These are phyloP conservation scores for Phlebiopsis gigantea DNA, from an alignment of 768 basidiomycete species.

Conservation along the genomic window DNA sequence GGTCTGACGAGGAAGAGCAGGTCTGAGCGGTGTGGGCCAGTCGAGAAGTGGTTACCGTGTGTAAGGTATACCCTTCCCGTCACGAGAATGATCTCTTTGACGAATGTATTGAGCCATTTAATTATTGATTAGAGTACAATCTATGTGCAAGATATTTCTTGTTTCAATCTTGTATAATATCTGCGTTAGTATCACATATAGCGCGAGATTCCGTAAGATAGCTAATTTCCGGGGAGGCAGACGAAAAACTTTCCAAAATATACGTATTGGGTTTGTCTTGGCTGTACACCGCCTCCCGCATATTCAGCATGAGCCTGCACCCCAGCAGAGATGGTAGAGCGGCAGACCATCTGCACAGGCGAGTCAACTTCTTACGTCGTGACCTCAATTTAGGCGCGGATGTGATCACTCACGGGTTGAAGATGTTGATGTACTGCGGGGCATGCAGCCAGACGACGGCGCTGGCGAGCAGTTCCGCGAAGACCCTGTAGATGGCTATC, in stretches of 20 bases:
- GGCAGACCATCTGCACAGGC: slow-evolving; percentile 18
- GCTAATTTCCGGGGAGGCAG: neutral
- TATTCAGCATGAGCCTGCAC: slow-evolving; percentile 20
- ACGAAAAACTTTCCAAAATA: slow-evolving; percentile 7
- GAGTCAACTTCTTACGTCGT: neutral
- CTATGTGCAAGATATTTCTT: too few relatives aligned
- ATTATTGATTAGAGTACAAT: too few relatives aligned
- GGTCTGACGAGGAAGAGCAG: too few relatives aligned
- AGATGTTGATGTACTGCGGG: slow-evolving; percentile 18
- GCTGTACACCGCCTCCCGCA: slow-evolving; percentile 15
- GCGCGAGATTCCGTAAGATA: too few relatives aligned
- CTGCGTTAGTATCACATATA: too few relatives aligned
- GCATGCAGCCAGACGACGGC: slow-evolving; percentile 18
- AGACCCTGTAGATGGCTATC: slow-evolving; percentile 12
- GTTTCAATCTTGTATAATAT: too few relatives aligned
- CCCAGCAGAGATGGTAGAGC: slow-evolving; percentile 23
- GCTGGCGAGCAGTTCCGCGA: slow-evolving; percentile 15
- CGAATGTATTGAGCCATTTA: too few relatives aligned
- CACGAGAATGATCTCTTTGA: too few relatives aligned
- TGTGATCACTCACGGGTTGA: slow-evolving; percentile 20
- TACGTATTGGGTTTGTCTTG: slow-evolving; percentile 2
- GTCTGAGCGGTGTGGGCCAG: too few relatives aligned
- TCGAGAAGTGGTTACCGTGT: too few relatives aligned
- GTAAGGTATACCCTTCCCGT: too few relatives aligned
- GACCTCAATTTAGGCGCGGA: neutral